A percentile compares a stretch with the other conserved stretches of the same genome.
These are phyloP conservation scores for Parachaetomium inaequale DNA, from an alignment of 495 filamentous ascomycete genomes.

Conservation along the genomic window DNA sequence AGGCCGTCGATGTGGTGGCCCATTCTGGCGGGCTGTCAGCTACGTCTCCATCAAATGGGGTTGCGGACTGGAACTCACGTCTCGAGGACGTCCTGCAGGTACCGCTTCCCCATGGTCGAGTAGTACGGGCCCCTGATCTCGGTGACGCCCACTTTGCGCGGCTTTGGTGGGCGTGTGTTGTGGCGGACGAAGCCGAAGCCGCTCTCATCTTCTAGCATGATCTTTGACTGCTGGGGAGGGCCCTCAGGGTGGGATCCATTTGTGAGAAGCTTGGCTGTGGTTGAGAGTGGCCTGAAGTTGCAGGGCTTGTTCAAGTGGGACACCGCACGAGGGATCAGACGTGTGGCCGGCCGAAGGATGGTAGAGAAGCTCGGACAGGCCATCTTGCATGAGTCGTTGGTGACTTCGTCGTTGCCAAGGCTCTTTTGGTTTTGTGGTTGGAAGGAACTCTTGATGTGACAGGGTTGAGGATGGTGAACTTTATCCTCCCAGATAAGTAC, in stretches of 20 bases:
- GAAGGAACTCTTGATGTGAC: no score
- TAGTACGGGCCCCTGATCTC: conserved; percentile 59
- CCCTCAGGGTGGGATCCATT: background rate
- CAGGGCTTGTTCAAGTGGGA: background rate
- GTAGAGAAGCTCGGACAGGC: background rate
- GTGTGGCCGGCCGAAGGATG: background rate
- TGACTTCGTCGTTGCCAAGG: no score
- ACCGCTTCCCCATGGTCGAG: conserved; percentile 51
- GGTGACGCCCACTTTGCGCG: conserved; percentile 49
- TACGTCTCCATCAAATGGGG: background rate
- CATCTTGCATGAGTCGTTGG: no score
- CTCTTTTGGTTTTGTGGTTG: no score
- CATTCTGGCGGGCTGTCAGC: conserved; percentile 29
- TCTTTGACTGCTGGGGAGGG: conserved; percentile 5
- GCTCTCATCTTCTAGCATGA: conserved; percentile 49
- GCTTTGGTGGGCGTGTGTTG: conserved; percentile 50
- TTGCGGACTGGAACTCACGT: conserved; percentile 25
- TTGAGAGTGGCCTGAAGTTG: background rate
- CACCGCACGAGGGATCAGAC: background rate
- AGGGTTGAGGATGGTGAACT: no score
- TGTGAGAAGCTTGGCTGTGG: background rate
- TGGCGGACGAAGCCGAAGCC: conserved; percentile 54
- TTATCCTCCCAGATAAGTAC: no score
- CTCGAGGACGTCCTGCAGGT: conserved; percentile 51
- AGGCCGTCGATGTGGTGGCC: conserved; percentile 54